Evolutionary conservation across 116 monocot species (phyloP).

Genomic region (Papilionanthe hybrid): DNA sequence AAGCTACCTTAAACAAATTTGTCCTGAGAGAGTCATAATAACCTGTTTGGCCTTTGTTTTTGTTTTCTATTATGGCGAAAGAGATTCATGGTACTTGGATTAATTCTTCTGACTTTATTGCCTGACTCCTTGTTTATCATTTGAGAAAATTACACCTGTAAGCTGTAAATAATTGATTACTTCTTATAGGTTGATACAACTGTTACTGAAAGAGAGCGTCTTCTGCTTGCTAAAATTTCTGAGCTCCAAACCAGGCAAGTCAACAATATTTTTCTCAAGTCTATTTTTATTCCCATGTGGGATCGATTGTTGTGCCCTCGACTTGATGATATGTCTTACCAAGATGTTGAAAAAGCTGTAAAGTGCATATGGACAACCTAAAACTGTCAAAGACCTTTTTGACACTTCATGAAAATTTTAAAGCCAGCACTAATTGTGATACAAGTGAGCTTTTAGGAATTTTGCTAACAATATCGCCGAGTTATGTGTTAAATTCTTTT

Average conservation of each 20-base stretch:
- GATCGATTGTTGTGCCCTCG: not conserved
- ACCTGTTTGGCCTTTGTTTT: not conserved
- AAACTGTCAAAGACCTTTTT: not conserved
- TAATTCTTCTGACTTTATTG: not conserved
- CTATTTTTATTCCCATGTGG: not conserved
- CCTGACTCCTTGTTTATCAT: not conserved
- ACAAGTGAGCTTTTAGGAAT: no score
- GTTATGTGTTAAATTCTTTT: not conserved
- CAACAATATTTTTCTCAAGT: not conserved
- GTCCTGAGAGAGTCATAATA: not conserved
- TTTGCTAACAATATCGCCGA: not conserved
- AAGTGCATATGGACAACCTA: not conserved
- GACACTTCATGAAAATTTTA: not conserved
- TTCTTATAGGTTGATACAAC: conserved; percentile 36
- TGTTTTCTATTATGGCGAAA: not conserved
- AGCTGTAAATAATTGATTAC: not conserved
- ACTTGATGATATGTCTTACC: not conserved
- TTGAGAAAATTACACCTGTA: not conserved
- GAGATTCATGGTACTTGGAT: not conserved
- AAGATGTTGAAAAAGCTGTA: not conserved
- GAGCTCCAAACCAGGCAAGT: conserved; percentile 49
- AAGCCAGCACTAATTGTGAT: not conserved
- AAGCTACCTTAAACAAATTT: not conserved
- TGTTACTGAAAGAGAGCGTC: conserved; percentile 37
- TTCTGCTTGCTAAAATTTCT: conserved; percentile 40